Evolutionary conservation across 768 basidiomycete genomes (phyloP), one percentile per base, ranked within the genome.

Genomic region (Boletus sensibilis): DNA sequence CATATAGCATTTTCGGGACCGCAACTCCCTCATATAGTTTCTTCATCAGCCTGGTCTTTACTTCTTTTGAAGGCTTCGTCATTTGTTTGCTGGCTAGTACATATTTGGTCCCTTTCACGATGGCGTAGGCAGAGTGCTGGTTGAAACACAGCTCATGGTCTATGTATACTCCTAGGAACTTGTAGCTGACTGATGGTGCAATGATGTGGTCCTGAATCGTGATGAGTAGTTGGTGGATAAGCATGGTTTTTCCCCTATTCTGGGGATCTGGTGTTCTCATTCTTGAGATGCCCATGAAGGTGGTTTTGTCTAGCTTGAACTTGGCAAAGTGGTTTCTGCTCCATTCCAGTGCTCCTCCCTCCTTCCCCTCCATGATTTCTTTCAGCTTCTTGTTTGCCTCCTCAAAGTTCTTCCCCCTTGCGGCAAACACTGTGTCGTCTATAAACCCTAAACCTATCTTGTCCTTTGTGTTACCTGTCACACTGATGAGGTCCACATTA

Each of bases 401-500:
- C 11, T 12, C 20, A 3, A 40, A 20, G 10, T 0, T 13, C 18
- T 40, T 40, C 5, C 39, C 39, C 1, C 39, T 40, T 21, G 39
- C 20, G 2, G 20, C 5, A 5, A 12, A 40, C 0, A 8, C 39
- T 13, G 20, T 40, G 39, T 40, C 20, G 4, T 40, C 10, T 1
- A 40, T 40, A n/a, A 40, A 40, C 0, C 39, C 39, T 0, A 40
- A 8, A 0, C 20, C 12, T 11, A 40, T 4, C 4, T 20, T 20
- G 7, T 60, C 51, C 2, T 39, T 41, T 29, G 23, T 31, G 0
- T 27, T 25, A 0, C 10, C 4, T 1, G 0, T 54, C 0, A 52
- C 21, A 2, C 63, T 47, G 1, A 70, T 53, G 0, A 69, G 45
- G 34, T 57, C 46, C 0, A 68, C 33, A 44, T 74, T 75, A 62